A percentile compares a stretch with the other conserved stretches of the same genome.
These are phyloP conservation scores for Penicillium rolfsii DNA, from an alignment of 2,329 filamentous ascomycete genomes.

Conservation along the genomic window DNA sequence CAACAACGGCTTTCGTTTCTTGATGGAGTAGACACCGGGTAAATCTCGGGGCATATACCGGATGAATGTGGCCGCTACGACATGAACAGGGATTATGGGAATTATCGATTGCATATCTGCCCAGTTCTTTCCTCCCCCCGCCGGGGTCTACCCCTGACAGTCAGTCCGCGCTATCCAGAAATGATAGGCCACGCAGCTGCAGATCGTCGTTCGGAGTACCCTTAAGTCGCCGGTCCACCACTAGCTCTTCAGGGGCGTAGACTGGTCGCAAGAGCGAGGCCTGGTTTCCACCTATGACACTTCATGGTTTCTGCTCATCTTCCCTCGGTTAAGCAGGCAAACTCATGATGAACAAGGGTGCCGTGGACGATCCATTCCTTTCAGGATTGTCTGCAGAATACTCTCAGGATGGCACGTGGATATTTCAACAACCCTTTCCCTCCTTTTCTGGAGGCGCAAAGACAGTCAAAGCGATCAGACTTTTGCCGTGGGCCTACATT, in stretches of 20 bases:
- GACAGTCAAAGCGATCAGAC: background rate
- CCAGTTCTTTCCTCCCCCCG: background rate
- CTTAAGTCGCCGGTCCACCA: background rate
- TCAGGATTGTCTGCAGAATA: constrained; percentile 12
- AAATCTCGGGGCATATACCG: constrained; percentile 12
- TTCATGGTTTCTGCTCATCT: too few species aligned
- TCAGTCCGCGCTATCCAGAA: constrained; percentile 12
- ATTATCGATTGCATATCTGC: background rate
- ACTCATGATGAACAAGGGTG: background rate
- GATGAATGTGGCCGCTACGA: background rate
- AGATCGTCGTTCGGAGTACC: constrained; percentile 13
- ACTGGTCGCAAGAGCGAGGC: background rate
- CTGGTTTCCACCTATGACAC: constrained; percentile 9
- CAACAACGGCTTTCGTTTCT: constrained; percentile 12
- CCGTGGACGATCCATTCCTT: constrained; percentile 18
- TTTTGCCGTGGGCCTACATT: background rate
- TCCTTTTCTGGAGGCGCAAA: constrained; percentile 4
- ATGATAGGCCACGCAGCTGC: constrained; percentile 19
- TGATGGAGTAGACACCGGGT: constrained; percentile 13
- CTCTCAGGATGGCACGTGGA: constrained; percentile 17
- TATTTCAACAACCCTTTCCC: background rate
- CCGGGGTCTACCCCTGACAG: constrained; percentile 18
- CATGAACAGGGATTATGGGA: background rate
- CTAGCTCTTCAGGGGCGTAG: background rate
- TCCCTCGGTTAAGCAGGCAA: constrained; percentile 24